Evolutionary conservation across 768 basidiomycete species (phyloP).

Genomic region (Fistulinella prunicolor): DNA sequence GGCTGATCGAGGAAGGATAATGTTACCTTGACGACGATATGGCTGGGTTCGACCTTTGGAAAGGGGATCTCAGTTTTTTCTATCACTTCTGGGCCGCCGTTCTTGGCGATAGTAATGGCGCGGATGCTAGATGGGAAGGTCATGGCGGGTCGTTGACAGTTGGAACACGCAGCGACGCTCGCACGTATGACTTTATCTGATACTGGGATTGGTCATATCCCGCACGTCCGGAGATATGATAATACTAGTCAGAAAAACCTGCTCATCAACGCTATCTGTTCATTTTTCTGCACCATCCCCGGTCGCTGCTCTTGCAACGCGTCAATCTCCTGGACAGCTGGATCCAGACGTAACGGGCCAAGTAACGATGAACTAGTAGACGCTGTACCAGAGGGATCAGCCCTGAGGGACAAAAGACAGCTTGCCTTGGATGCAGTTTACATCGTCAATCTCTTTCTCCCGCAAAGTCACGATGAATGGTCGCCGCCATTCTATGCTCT

Average conservation of each 20-base stretch:
- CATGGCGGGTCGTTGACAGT: conserved; percentile 39
- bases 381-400: conserved; percentile 19
- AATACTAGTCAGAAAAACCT: conserved; percentile 24
- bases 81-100: conserved; percentile 76
- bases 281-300: conserved; percentile 74
- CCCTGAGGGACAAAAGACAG: conserved; percentile 49
- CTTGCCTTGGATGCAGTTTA: conserved; percentile 59
- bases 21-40: conserved; percentile 48
- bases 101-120: conserved; percentile 69
- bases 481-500: conserved; percentile 38
- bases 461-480: conserved; percentile 60
- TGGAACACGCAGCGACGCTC: no score
- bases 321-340: conserved; percentile 70
- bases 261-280: conserved; percentile 57
- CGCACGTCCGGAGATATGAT: no score
- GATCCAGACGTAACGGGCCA: conserved; percentile 52
- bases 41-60: conserved; percentile 54
- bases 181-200: no score
- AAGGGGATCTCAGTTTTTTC: conserved; percentile 67
- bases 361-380: conserved; percentile 49
- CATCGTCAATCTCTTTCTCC: conserved; percentile 46
- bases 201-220: no score
- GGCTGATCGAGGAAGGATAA: not conserved
- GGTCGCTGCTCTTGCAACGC: conserved; percentile 76
- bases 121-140: conserved; percentile 59